Evolutionary conservation across 495 filamentous ascomycete species (phyloP).

Genomic region (Penicillium angulare): DNA sequence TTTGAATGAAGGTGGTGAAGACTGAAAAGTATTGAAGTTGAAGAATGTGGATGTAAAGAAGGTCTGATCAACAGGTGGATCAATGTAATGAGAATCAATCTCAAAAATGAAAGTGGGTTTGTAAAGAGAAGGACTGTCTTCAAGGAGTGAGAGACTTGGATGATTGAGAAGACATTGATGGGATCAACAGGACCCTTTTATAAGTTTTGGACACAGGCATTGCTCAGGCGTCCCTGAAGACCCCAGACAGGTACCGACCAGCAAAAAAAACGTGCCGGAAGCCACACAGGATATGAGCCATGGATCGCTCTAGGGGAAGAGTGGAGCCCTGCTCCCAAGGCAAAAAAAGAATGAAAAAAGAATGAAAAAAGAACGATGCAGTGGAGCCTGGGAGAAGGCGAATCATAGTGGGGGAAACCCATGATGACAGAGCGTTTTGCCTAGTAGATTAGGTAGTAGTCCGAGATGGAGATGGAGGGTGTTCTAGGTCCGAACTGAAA

Average conservation of each 20-base stretch:
- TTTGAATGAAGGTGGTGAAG: slow-evolving; percentile 28
- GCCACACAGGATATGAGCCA: slow-evolving; percentile 21
- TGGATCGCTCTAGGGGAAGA: slow-evolving; percentile 16
- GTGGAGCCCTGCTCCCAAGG: slow-evolving; percentile 16
- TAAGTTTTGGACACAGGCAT: slow-evolving; percentile 13
- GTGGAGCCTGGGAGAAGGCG: slow-evolving; percentile 3
- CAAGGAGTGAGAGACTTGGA: slow-evolving; percentile 16
- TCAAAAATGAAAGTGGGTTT: slow-evolving; percentile 12
- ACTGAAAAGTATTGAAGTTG: slow-evolving; percentile 9
- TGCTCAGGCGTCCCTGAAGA: background rate
- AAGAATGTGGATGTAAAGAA: slow-evolving; percentile 2
- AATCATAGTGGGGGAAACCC: slow-evolving; percentile 8
- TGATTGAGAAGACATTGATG: slow-evolving; percentile 8
- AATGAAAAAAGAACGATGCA: too few relatives aligned
- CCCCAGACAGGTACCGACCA: slow-evolving; percentile 22
- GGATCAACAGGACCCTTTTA: slow-evolving; percentile 18
- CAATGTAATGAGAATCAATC: background rate
- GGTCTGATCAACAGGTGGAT: too few relatives aligned
- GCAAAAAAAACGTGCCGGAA: slow-evolving; percentile 16
- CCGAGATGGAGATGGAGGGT: too few relatives aligned
- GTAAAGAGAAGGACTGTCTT: slow-evolving; percentile 10
- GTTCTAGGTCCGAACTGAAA: background rate
- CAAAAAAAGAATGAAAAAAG: slow-evolving; percentile 9
- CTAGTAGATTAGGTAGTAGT: background rate
- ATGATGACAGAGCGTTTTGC: background rate